These are phyloP conservation scores for Backusella australiensis DNA, from an alignment of 192 early-diverging fungal genomes.

Conservation along the genomic window DNA sequence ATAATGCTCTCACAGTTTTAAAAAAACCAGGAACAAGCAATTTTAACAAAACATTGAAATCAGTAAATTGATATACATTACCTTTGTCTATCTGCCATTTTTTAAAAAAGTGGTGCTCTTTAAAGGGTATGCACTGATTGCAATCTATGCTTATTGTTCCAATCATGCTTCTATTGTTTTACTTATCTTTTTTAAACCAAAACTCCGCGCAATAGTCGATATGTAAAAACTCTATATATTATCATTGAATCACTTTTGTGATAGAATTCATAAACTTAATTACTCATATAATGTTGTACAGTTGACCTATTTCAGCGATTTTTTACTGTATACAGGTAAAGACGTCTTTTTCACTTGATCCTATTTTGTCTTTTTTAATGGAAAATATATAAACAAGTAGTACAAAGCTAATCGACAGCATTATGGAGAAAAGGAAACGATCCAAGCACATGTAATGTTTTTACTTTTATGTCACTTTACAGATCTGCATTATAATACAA, in stretches of 20 bases:
- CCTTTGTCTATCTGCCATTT: no score
- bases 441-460: background rate
- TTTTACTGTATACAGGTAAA: conserved; percentile 1
- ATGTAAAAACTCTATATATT: background rate
- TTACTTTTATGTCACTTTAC: background rate
- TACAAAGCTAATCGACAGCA: background rate
- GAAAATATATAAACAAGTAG: background rate
- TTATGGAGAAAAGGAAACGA: background rate
- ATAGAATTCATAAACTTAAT: background rate
- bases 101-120: no score
- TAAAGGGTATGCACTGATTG: no score
- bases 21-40: background rate
- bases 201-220: background rate
- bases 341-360: background rate
- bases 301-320: background rate
- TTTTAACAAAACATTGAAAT: background rate
- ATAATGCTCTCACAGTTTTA: background rate
- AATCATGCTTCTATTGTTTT: background rate
- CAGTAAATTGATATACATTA: no score
- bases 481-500: background rate
- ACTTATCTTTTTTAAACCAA: background rate
- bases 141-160: background rate
- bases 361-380: background rate
- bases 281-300: conserved; percentile 6
- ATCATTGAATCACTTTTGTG: background rate